phyloP scores from a whole-genome alignment of 192 early-diverging fungal species.

The Entophlyctis luteolus region DNA sequence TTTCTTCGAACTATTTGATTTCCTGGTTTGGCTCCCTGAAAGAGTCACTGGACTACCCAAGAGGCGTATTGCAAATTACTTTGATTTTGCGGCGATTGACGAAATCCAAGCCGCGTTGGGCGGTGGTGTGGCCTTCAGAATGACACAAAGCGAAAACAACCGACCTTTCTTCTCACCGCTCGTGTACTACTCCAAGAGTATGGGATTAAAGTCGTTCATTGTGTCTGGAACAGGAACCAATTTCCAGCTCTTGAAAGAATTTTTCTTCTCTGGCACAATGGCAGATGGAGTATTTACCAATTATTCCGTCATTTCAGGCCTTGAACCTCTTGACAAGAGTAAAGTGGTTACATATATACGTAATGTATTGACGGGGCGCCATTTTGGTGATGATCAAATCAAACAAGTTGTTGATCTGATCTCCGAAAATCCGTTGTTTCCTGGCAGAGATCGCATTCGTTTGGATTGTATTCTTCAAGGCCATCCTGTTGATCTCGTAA shows the following conservation, averaged over 20 bases:
- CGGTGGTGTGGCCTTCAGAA: too few relatives aligned
- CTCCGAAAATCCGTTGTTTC: constrained; percentile 24
- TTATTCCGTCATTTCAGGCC: constrained; percentile 9
- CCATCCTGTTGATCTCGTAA: constrained; percentile 24
- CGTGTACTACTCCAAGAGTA: constrained; percentile 15
- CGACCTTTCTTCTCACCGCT: constrained; percentile 32
- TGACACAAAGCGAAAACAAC: not conserved
- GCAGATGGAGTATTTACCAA: not conserved
- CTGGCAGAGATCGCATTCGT: constrained; percentile 27
- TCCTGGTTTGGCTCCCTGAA: not conserved
- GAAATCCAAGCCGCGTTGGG: too few relatives aligned
- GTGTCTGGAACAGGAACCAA: constrained; percentile 31
- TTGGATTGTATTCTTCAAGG: constrained; percentile 26
- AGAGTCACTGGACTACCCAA: too few relatives aligned
- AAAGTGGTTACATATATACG: constrained; percentile 21
- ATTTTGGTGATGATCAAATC: not conserved
- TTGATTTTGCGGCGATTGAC: too few relatives aligned
- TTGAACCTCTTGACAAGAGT: constrained; percentile 6
- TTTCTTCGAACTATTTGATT: constrained; percentile 21
- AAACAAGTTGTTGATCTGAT: constrained; percentile 20
- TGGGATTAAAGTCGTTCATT: constrained; percentile 22
- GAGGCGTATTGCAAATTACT: too few relatives aligned
- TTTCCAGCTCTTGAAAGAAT: constrained; percentile 22
- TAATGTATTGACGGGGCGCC: constrained; percentile 17
- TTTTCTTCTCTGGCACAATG: constrained; percentile 19